Base-by-base conservation (phyloP, 495 filamentous ascomycete species). In the Letharia lupina region DNA sequence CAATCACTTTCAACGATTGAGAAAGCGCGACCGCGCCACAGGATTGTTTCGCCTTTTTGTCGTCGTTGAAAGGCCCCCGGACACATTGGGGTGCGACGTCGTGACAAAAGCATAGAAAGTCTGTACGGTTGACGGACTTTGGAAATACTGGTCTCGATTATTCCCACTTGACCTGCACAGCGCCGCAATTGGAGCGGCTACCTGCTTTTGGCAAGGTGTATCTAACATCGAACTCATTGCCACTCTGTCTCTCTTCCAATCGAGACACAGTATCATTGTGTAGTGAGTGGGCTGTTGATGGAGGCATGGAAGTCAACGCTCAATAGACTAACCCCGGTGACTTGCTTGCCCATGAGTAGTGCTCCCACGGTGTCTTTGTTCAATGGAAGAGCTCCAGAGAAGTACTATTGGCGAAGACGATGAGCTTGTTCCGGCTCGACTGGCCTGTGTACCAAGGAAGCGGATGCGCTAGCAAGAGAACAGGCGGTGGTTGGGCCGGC, bases 401-500 rank as follows among this genome's bases (percentile, higher is more conserved):
- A 33, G 59, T 61, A 6, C 59, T 39, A 42, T 61, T 39, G 13
- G 59, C 18, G 42, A 44, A 61, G 42, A 61, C 59, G 42, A 61
- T 61, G 59, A 61, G 59, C 42, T 61, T 61, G n/a, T 61, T 61
- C 40, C 10, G 59, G 31, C 59, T 61, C 18, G 59, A 33, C n/a
- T 44, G 20, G 28, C 42, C 59, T 61, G 4, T 8, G 33, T 12
- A 20, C 15, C 15, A 7, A 57, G 5, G 37, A 9, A 37, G 54
- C 31, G 1, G 1, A 8, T 20, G 16, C 3, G 18, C 16, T 37
- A 3, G 31, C 3, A 4, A 16, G 31, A 15, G 31, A 33, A 4
- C 31, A 35, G 0, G 31, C 4, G 10, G 37, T 61, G 20, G n/a
- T n/a, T n/a, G n/a, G 7, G 20, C 59, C 8, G 18, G 31, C 59